These are phyloP conservation scores for Aegilops bicornis DNA, from an alignment of 176 grass and related monocot genomes.

Conservation along the genomic window DNA sequence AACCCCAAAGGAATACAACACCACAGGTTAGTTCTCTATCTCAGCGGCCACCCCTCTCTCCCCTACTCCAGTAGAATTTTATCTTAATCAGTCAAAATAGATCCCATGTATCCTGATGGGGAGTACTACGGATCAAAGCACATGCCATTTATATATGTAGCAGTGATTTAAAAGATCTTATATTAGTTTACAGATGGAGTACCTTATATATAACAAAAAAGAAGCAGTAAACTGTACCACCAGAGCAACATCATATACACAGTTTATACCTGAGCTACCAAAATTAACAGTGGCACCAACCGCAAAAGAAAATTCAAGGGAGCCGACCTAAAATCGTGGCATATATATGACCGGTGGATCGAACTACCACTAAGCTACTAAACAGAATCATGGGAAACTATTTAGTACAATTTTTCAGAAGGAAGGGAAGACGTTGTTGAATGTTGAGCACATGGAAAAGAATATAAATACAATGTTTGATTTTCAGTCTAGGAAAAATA, in stretches of 20 bases:
- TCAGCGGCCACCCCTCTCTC: too few relatives aligned
- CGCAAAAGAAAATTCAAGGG: neutral
- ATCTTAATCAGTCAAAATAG: too few relatives aligned
- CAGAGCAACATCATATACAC: neutral
- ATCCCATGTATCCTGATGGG: too few relatives aligned
- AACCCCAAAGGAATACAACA: too few relatives aligned
- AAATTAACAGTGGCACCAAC: conserved; percentile 7
- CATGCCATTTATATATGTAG: neutral
- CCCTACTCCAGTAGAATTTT: too few relatives aligned
- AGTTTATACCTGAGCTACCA: conserved; percentile 12
- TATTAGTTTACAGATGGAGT: neutral
- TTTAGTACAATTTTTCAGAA: neutral
- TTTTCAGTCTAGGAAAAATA: conserved; percentile 10
- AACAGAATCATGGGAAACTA: conserved; percentile 23
- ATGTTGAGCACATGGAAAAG: conserved; percentile 18
- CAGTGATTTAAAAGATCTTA: too few relatives aligned
- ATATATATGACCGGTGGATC: neutral
- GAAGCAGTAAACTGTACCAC: neutral
- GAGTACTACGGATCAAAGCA: neutral
- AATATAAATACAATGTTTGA: conserved; percentile 16
- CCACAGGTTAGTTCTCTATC: too few relatives aligned
- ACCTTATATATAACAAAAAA: neutral
- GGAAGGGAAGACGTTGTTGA: neutral
- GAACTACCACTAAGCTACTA: conserved; percentile 14
- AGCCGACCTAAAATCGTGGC: neutral